A percentile compares a stretch with the other conserved stretches of the same genome.
Conservation (phyloP, 2,329 filamentous ascomycete genomes). For the Albifimbria verrucaria region DNA sequence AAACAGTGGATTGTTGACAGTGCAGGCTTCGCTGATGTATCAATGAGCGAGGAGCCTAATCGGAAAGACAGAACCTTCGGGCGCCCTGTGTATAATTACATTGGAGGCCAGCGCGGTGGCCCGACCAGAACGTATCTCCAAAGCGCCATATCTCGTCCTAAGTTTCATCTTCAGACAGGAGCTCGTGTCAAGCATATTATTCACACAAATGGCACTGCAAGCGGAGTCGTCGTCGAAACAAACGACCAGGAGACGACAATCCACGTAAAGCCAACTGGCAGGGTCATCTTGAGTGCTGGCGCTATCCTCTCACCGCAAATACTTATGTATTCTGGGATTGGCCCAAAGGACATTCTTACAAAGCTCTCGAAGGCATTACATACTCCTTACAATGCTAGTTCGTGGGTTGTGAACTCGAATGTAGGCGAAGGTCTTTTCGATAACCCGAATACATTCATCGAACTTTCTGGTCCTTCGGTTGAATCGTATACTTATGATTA, state of each 20-base stretch:
- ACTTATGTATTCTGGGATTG: constrained; percentile 43
- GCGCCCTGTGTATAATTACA: constrained; percentile 44
- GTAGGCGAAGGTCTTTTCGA: constrained; percentile 51
- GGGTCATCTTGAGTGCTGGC: constrained; percentile 38
- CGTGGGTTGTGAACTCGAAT: constrained; percentile 46
- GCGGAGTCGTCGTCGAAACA: constrained; percentile 35
- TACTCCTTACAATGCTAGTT: constrained; percentile 19
- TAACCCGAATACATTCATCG: constrained; percentile 54
- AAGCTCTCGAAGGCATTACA: constrained; percentile 16
- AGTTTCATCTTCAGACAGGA: constrained; percentile 42
- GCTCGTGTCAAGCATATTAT: constrained; percentile 42
- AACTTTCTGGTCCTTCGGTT: constrained; percentile 38
- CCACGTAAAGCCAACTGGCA: constrained; percentile 14
- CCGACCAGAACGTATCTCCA: constrained; percentile 48
- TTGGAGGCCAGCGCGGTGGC: constrained; percentile 46
- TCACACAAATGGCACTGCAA: constrained; percentile 34
- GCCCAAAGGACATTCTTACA: constrained; percentile 29
- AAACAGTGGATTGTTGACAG: constrained; percentile 47
- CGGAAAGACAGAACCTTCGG: constrained; percentile 47
- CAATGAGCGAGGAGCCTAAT: constrained; percentile 41
- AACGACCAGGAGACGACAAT: constrained; percentile 28
- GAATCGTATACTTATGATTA: constrained; percentile 47
- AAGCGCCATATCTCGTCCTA: constrained; percentile 33
- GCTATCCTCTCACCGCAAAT: constrained; percentile 36
- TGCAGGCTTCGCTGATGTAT: constrained; percentile 44